phyloP scores from a whole-genome alignment of 805 yeast genomes.

The Suhomyces kilbournensis region DNA sequence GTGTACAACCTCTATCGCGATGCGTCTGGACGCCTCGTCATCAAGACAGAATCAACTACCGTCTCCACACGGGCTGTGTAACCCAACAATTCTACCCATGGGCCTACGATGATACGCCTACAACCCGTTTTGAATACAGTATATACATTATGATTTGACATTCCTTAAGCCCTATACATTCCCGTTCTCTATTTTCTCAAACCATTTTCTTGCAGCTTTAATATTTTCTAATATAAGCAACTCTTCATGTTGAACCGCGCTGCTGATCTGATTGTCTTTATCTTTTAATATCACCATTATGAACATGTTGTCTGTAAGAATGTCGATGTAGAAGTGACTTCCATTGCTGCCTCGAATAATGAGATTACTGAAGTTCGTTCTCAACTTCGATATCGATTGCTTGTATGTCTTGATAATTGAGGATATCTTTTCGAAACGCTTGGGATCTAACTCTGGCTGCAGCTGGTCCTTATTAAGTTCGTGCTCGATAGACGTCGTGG shows the following conservation, averaged over 20 bases:
- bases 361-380: conserved; percentile 78
- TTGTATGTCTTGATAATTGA: conserved; percentile 92
- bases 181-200: conserved; percentile 40
- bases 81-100: no score
- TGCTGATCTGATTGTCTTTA: conserved; percentile 24
- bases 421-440: conserved; percentile 89
- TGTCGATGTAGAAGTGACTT: conserved; percentile 48
- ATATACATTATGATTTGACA: not conserved
- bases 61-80: not conserved
- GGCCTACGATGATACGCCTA: not conserved
- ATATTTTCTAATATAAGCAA: conserved; percentile 54
- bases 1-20: not conserved
- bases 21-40: not conserved
- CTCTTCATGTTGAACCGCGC: conserved; percentile 33
- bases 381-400: conserved; percentile 82
- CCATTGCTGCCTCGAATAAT: conserved; percentile 61
- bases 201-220: conserved; percentile 54
- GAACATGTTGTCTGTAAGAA: conserved; percentile 58
- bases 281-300: conserved; percentile 58
- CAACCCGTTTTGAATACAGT: not conserved
- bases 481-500: conserved; percentile 45
- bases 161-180: not conserved
- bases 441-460: conserved; percentile 62
- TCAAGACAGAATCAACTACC: not conserved
- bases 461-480: conserved; percentile 13